These are phyloP conservation scores for Starmerella lactis-condensi DNA, from an alignment of 805 yeast species.

Conservation along the genomic window DNA sequence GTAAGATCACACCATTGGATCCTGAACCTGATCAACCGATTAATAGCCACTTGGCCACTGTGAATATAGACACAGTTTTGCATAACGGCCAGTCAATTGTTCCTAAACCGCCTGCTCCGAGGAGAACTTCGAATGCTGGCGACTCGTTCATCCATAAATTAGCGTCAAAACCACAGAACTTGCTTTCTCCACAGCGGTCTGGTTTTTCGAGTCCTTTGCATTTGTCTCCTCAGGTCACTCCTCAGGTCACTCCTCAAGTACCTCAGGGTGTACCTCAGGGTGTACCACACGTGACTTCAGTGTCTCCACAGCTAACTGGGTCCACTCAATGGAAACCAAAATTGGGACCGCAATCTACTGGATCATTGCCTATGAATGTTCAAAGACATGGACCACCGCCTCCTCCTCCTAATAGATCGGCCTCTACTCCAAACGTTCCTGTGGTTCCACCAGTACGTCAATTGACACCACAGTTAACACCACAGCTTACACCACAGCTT, in stretches of 20 bases:
- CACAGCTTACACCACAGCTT: constrained; percentile 3
- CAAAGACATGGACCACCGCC: constrained; percentile 6
- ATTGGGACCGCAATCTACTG: constrained; percentile 8
- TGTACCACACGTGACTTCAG: background rate
- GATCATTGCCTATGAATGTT: constrained; percentile 8
- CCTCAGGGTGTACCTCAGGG: too few species aligned
- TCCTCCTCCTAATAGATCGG: constrained; percentile 4
- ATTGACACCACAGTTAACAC: constrained; percentile 3
- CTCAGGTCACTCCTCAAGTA: too few species aligned
- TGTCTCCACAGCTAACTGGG: background rate
- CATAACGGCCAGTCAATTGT: constrained; percentile 37
- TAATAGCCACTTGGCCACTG: constrained; percentile 54
- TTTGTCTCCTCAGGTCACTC: too few species aligned
- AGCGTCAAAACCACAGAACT: constrained; percentile 4
- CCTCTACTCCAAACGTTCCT: constrained; percentile 1
- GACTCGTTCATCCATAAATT: constrained; percentile 16
- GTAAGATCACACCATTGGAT: too few species aligned
- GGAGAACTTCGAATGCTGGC: constrained; percentile 14
- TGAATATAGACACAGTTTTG: constrained; percentile 61
- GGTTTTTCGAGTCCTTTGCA: too few species aligned
- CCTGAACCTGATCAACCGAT: constrained; percentile 45
- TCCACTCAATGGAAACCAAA: background rate
- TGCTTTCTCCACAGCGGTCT: constrained; percentile 1
- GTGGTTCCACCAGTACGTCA: too few species aligned
- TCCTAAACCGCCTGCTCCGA: constrained; percentile 29